A percentile compares a stretch with the other conserved stretches of the same genome.
phyloP scores from a whole-genome alignment of 495 filamentous ascomycete species.

The Astrothelium macrocarpum region DNA sequence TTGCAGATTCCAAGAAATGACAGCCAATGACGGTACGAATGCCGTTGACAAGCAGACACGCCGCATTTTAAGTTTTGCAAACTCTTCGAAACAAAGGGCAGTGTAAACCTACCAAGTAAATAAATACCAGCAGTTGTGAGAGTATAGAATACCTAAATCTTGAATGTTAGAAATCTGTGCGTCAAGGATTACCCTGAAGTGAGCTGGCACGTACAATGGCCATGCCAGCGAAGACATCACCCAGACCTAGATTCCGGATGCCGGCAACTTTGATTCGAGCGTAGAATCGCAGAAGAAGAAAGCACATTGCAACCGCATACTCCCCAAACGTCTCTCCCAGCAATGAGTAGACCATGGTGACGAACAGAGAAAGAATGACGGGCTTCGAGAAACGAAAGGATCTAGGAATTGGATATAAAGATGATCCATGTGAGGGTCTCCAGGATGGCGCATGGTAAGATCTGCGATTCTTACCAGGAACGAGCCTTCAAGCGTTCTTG shows the following conservation, averaged over 20 bases:
- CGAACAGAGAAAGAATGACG: not conserved
- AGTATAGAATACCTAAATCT: not conserved
- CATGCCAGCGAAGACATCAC: not conserved
- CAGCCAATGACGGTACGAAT: too few species aligned
- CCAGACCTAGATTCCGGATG: not conserved
- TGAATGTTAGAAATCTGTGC: not conserved
- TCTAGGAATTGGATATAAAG: not conserved
- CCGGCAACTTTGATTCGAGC: not conserved
- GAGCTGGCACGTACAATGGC: not conserved
- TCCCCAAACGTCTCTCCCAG: slow-evolving; percentile 2
- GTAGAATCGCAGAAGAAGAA: not conserved
- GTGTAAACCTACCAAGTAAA: not conserved
- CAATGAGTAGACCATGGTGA: not conserved
- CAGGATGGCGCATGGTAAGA: not conserved
- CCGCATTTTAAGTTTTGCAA: too few species aligned
- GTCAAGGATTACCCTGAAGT: not conserved
- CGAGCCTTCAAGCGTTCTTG: not conserved
- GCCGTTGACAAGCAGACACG: too few species aligned
- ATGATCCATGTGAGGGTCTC: not conserved
- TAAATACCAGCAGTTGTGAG: not conserved
- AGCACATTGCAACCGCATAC: slow-evolving; percentile 4
- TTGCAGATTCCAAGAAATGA: too few species aligned
- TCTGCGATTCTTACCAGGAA: not conserved
- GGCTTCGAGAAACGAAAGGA: not conserved
- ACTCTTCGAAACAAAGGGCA: too few species aligned